A percentile compares a stretch with the other conserved stretches of the same genome.
These are phyloP conservation scores for Diplodia mutila DNA, from an alignment of 2,329 filamentous ascomycete genomes.

Conservation along the genomic window DNA sequence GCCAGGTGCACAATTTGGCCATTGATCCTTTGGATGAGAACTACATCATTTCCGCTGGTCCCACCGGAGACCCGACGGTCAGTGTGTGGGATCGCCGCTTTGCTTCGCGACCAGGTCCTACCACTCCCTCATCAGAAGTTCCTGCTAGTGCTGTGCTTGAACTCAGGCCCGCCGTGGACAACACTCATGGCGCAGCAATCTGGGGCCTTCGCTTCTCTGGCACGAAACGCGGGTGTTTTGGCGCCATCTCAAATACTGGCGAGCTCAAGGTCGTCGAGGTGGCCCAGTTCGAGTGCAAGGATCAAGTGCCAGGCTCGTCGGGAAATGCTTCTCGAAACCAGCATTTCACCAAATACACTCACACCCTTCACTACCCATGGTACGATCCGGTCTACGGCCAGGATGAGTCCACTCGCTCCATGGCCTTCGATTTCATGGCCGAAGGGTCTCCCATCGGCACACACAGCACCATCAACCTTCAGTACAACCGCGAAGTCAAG, in stretches of 20 bases:
- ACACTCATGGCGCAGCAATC: slow-evolving; percentile 54
- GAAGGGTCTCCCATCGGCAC: slow-evolving; percentile 49
- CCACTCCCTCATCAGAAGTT: slow-evolving; percentile 51
- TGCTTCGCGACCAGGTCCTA: slow-evolving; percentile 38
- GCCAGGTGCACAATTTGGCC: slow-evolving; percentile 68
- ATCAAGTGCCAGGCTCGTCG: slow-evolving; percentile 3
- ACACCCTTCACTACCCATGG: slow-evolving; percentile 49
- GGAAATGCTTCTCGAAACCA: slow-evolving; percentile 43
- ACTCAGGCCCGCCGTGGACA: slow-evolving; percentile 58
- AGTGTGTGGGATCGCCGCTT: slow-evolving; percentile 77
- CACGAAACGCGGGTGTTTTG: slow-evolving; percentile 60
- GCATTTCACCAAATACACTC: slow-evolving; percentile 50
- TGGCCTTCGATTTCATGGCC: slow-evolving; percentile 65
- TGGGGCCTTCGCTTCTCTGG: slow-evolving; percentile 67
- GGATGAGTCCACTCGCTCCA: slow-evolving; percentile 54
- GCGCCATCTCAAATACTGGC: slow-evolving; percentile 62
- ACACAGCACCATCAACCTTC: slow-evolving; percentile 57
- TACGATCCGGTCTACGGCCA: slow-evolving; percentile 50
- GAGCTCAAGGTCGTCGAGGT: slow-evolving; percentile 62
- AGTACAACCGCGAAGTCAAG: slow-evolving; percentile 56
- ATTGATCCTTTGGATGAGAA: slow-evolving; percentile 81
- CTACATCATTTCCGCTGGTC: slow-evolving; percentile 78
- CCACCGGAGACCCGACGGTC: slow-evolving; percentile 72
- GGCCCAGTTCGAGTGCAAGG: slow-evolving; percentile 52
- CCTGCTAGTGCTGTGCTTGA: slow-evolving; percentile 62